These are phyloP conservation scores for Urochloa ruziziensis DNA, from an alignment of 176 grass and related monocot species.

Conservation along the genomic window DNA sequence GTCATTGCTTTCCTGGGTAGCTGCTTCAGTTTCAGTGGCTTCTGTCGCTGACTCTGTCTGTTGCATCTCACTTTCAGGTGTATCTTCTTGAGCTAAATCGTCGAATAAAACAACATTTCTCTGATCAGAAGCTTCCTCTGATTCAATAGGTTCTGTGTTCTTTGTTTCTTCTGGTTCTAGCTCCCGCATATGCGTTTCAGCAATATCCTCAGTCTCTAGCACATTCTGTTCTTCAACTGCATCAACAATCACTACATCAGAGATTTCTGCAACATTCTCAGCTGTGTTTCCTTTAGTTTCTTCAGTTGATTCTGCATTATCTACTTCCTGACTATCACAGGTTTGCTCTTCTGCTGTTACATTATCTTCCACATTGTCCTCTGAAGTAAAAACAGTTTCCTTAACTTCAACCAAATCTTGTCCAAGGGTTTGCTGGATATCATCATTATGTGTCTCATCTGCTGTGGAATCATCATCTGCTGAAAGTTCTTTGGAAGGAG, in stretches of 20 bases:
- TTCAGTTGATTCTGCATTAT: constrained; percentile 34
- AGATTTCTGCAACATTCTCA: constrained; percentile 12
- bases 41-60: background rate
- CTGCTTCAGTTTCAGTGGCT: background rate
- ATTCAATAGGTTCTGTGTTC: constrained; percentile 25
- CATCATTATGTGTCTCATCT: constrained; percentile 32
- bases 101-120: background rate
- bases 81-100: constrained; percentile 22
- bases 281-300: constrained; percentile 16
- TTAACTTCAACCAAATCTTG: constrained; percentile 18
- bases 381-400: constrained; percentile 14
- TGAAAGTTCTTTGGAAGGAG: constrained; percentile 17
- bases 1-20: constrained; percentile 9
- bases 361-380: constrained; percentile 24
- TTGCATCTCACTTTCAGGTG: background rate
- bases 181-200: background rate
- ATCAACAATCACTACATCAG: constrained; percentile 14
- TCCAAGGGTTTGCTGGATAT: constrained; percentile 1
- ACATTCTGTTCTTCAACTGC: constrained; percentile 19
- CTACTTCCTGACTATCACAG: constrained; percentile 24
- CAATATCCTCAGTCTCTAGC: constrained; percentile 9
- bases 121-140: constrained; percentile 21
- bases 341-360: constrained; percentile 21
- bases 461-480: constrained; percentile 28
- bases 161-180: constrained; percentile 44